Evolutionary conservation across 2,329 filamentous ascomycete species (phyloP).

Genomic region (Elsinoe arachidis): DNA sequence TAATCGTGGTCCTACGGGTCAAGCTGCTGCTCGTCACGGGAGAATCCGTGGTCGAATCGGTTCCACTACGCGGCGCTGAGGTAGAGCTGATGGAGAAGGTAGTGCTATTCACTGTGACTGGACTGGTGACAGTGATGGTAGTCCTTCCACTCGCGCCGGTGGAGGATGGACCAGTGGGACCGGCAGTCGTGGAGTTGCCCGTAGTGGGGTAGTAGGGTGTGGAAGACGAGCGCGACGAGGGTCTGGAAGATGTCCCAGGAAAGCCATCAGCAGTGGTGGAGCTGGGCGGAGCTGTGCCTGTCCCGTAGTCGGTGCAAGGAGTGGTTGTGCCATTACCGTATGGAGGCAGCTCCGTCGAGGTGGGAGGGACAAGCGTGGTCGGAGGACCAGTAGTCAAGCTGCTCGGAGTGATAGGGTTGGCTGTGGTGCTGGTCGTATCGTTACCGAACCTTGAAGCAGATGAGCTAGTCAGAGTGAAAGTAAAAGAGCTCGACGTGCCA

Average conservation of each 20-base stretch:
- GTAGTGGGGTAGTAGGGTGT: not conserved
- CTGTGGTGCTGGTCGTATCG: not conserved
- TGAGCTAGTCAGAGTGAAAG: not conserved
- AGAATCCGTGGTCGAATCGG: constrained; percentile 12
- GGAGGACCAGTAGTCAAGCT: not conserved
- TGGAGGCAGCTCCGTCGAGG: not conserved
- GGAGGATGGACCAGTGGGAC: constrained; percentile 1
- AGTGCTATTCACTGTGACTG: constrained; percentile 6
- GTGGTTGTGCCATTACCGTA: not conserved
- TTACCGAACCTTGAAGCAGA: constrained; percentile 4
- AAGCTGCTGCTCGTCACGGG: constrained; percentile 7
- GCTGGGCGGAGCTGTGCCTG: constrained; percentile 7
- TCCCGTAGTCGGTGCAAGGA: not conserved
- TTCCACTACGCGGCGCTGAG: not conserved
- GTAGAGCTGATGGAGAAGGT: constrained; percentile 1
- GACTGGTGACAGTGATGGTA: constrained; percentile 11
- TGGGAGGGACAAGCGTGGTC: not conserved
- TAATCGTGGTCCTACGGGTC: not conserved
- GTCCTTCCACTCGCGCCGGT: constrained; percentile 9
- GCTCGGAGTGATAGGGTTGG: not conserved
- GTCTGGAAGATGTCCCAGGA: constrained; percentile 3
- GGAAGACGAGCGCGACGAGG: not conserved
- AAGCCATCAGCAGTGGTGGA: not conserved
- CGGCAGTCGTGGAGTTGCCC: not conserved
- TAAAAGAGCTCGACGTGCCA: not conserved